Evolutionary conservation across 495 filamentous ascomycete genomes (phyloP).

Genomic region (Neurospora sp.): DNA sequence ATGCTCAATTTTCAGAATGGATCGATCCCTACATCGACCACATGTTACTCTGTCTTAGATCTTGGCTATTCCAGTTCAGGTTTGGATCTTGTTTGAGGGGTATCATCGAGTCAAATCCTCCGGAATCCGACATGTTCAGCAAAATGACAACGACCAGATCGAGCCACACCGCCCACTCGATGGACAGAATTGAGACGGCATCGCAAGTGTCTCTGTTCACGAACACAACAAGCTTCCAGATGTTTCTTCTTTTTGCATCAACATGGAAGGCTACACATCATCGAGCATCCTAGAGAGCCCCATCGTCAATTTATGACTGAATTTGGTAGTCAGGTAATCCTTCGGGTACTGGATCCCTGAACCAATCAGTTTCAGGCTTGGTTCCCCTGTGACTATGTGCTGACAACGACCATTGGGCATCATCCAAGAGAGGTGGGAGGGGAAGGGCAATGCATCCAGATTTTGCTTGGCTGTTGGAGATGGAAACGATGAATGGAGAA

Average conservation of each 20-base stretch:
- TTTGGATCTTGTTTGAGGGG: background rate
- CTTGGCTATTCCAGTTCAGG: background rate
- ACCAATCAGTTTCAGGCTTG: background rate
- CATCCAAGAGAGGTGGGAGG: background rate
- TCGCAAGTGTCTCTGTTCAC: background rate
- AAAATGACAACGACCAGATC: background rate
- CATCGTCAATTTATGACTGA: background rate
- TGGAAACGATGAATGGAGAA: background rate
- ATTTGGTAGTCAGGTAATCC: background rate
- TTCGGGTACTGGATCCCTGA: background rate
- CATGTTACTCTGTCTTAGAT: background rate
- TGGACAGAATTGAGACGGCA: background rate
- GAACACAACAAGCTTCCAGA: background rate
- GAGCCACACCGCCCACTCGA: background rate
- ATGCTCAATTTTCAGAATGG: no score
- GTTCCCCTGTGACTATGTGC: background rate
- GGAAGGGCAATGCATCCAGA: background rate
- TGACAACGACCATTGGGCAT: background rate
- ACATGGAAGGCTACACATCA: background rate
- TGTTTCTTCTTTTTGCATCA: background rate
- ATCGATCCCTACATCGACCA: background rate
- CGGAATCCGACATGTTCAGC: background rate
- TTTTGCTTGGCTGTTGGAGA: background rate
- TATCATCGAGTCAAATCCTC: background rate
- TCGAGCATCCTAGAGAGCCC: background rate